A percentile compares a stretch with the other conserved stretches of the same genome.
phyloP scores from a whole-genome alignment of 192 early-diverging fungal species.

The Physocladia obscura region DNA sequence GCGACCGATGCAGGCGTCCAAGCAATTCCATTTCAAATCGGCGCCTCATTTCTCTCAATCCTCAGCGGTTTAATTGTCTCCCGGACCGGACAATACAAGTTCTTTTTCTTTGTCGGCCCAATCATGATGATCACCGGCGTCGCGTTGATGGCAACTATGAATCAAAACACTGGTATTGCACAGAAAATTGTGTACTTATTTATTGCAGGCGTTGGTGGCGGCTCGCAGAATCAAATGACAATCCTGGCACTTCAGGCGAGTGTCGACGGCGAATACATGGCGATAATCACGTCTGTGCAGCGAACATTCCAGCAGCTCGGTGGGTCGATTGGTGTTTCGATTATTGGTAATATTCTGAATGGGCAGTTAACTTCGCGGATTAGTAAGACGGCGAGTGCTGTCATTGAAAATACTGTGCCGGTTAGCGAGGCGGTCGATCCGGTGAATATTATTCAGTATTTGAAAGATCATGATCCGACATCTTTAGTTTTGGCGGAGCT shows the following conservation, averaged over 20 bases:
- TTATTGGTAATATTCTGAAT: constrained; percentile 39
- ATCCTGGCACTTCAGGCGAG: constrained; percentile 30
- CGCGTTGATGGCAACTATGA: constrained; percentile 20
- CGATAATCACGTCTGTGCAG: constrained; percentile 29
- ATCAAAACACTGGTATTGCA: constrained; percentile 13
- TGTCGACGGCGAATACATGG: constrained; percentile 27
- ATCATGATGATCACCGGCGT: constrained; percentile 26
- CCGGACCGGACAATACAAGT: constrained; percentile 27
- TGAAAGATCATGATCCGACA: not conserved
- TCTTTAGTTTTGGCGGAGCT: constrained; percentile 15
- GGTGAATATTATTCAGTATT: constrained; percentile 7
- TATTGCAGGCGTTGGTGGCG: constrained; percentile 30
- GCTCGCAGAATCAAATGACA: constrained; percentile 24
- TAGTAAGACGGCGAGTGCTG: not conserved
- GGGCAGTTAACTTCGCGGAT: constrained; percentile 8
- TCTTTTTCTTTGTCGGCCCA: constrained; percentile 31
- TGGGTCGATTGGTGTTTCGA: constrained; percentile 35
- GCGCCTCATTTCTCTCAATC: constrained; percentile 33
- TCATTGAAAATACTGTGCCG: not conserved
- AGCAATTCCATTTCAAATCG: constrained; percentile 69
- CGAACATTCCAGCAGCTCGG: constrained; percentile 33
- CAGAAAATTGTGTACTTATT: constrained; percentile 29
- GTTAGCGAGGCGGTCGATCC: not conserved
- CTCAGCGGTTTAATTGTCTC: constrained; percentile 9
- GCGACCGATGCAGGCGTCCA: constrained; percentile 73